These are phyloP conservation scores for Mycogone perniciosa DNA, from an alignment of 2,329 filamentous ascomycete genomes.

Conservation along the genomic window DNA sequence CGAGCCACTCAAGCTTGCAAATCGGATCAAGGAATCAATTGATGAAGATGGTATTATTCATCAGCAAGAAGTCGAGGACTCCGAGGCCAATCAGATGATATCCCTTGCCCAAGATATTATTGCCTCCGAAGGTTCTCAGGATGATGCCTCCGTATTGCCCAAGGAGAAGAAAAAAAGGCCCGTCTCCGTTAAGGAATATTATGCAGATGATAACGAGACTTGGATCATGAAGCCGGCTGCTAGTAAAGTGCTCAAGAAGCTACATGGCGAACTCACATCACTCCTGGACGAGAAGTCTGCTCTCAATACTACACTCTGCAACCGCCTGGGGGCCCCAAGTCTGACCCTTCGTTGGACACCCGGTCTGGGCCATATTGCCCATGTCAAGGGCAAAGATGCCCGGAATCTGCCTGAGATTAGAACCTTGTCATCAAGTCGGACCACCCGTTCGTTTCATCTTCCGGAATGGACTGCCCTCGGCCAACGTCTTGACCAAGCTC, in stretches of 20 bases:
- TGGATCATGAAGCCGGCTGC: conserved; percentile 65
- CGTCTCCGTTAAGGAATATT: conserved; percentile 48
- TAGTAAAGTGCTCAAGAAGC: conserved; percentile 54
- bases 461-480: conserved; percentile 81
- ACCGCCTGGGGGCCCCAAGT: conserved; percentile 53
- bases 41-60: conserved; percentile 87
- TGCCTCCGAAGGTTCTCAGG: conserved; percentile 56
- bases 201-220: conserved; percentile 52
- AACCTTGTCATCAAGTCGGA: conserved; percentile 69
- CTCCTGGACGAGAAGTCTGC: conserved; percentile 54
- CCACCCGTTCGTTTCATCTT: conserved; percentile 77
- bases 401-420: conserved; percentile 27
- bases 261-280: conserved; percentile 61
- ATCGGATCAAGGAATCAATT: conserved; percentile 68
- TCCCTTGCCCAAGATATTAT: conserved; percentile 68
- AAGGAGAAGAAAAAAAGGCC: conserved; percentile 43
- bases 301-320: conserved; percentile 56
- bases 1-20: conserved; percentile 61
- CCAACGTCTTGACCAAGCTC: conserved; percentile 68
- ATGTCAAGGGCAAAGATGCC: conserved; percentile 77
- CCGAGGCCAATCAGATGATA: conserved; percentile 62
- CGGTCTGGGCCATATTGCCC: conserved; percentile 80
- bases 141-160: conserved; percentile 48
- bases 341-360: conserved; percentile 82
- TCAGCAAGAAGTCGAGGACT: conserved; percentile 71